Base-by-base conservation (phyloP, 2,329 filamentous ascomycete species). In the Aureobasidium namibiae region DNA sequence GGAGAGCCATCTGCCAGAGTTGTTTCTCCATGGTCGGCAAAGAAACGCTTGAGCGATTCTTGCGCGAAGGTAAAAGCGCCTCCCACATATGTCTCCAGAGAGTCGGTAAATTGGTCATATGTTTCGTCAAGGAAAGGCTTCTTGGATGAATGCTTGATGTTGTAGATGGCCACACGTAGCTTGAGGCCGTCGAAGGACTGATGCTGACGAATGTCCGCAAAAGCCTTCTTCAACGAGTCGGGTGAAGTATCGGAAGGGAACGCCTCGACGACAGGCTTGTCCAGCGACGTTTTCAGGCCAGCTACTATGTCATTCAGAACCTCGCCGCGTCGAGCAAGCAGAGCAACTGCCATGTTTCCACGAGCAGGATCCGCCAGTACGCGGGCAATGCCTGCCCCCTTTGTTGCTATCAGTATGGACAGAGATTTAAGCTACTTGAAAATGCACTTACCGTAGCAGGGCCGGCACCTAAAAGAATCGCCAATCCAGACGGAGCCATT, bases 41-140 rank as follows among this genome's bases (percentile, higher is more conserved):
- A 80, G 56, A 82, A 75, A 8, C 78, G 65, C 65, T 76, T 78
- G 45, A 82, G 60, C 1, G 75, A 73, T 63, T 82, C 76, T 64
- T 84, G 80, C 0, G 76, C 71, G 63, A 84, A 84, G 0, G 76
- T 73, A 63, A 84, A 80, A 1, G 80, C 80, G 0, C 80, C 81
- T 2, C 80, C 80, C 1, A 79, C 79, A 67, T 82, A 84, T 0
- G 72, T 73, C 56, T 78, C 75, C 60, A 84, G 63, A 52, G 74
- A 78, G 1, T 75, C 62, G 44, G 70, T 76, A 64, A 79, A 80
- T 2, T 74, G 72, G 24, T 81, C 76, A 26, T 78, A 73, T 0
- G 79, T 82, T 64, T 82, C 80, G 42, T 79, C 72, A 48, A 82
- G 70, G 67, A 82, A 83, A 0, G 81, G 78, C 63, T 80, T 82